These are phyloP conservation scores for Anacardium occidentale DNA, from an alignment of 345 rosid genomes.

Conservation along the genomic window DNA sequence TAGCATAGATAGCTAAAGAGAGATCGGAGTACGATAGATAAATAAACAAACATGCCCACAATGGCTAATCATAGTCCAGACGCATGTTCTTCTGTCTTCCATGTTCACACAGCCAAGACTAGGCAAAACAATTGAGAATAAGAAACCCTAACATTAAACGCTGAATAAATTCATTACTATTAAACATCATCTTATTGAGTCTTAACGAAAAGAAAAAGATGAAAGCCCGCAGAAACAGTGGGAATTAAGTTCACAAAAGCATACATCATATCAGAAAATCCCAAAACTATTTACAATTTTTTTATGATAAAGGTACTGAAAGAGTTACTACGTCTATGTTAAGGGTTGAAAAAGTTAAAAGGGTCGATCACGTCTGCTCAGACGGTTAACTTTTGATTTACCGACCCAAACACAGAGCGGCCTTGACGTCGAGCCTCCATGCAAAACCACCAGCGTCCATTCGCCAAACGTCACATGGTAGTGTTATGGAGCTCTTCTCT, in stretches of 20 bases:
- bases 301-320: background rate
- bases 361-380: background rate
- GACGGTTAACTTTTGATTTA: conserved; percentile 15
- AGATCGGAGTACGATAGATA: no score
- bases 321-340: conserved; percentile 5
- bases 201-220: background rate
- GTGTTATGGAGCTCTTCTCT: conserved; percentile 50
- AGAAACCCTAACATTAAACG: no score
- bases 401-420: conserved; percentile 66
- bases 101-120: no score
- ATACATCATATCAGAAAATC: background rate
- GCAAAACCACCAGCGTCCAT: conserved; percentile 77
- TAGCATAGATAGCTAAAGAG: no score
- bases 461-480: conserved; percentile 88
- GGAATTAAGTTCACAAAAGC: background rate
- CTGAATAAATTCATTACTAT: background rate
- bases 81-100: no score
- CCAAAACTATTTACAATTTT: conserved; percentile 5
- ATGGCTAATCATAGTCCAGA: no score
- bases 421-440: conserved; percentile 79
- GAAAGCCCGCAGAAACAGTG: background rate
- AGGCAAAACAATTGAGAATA: no score
- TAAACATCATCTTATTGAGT: background rate
- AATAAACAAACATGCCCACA: no score
- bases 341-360: background rate